Percentiles rank a stretch among this genome's conserved stretches.
Evolutionary conservation across 306 rosid species (phyloP).

Genomic region (Cicer bijugum): DNA sequence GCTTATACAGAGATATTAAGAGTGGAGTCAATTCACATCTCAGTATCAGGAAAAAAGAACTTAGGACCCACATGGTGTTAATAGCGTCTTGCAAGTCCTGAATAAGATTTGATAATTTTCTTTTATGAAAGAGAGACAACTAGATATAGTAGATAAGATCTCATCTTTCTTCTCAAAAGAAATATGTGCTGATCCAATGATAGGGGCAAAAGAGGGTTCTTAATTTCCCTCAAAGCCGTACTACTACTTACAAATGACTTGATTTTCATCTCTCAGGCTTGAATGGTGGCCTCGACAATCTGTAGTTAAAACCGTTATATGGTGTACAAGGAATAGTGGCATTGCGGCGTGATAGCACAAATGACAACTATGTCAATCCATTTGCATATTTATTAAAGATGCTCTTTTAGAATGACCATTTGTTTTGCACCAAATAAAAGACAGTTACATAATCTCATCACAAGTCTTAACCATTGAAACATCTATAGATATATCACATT

Average conservation of each 20-base stretch:
- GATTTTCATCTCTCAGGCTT: neutral
- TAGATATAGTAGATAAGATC: neutral
- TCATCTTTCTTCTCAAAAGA: neutral
- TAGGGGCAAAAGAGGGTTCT: constrained; percentile 1
- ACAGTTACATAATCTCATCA: constrained; percentile 9
- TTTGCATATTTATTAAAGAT: neutral
- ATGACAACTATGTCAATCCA: neutral
- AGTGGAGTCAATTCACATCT: neutral
- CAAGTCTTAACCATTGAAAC: constrained; percentile 3
- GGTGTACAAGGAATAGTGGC: neutral
- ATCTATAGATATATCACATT: constrained; percentile 17
- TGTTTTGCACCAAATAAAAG: constrained; percentile 19
- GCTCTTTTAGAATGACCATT: constrained; percentile 4
- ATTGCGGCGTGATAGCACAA: neutral
- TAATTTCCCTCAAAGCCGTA: neutral
- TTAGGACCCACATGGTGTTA: neutral
- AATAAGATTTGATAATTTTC: neutral
- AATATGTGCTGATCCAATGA: neutral
- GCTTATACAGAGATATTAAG: neutral
- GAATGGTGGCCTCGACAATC: neutral
- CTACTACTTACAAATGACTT: neutral
- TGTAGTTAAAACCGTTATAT: neutral
- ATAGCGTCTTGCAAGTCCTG: neutral
- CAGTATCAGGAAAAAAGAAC: neutral
- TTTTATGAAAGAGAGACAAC: neutral